These are phyloP conservation scores for Leccinum incarnatum DNA, from an alignment of 768 basidiomycete species.

Conservation along the genomic window DNA sequence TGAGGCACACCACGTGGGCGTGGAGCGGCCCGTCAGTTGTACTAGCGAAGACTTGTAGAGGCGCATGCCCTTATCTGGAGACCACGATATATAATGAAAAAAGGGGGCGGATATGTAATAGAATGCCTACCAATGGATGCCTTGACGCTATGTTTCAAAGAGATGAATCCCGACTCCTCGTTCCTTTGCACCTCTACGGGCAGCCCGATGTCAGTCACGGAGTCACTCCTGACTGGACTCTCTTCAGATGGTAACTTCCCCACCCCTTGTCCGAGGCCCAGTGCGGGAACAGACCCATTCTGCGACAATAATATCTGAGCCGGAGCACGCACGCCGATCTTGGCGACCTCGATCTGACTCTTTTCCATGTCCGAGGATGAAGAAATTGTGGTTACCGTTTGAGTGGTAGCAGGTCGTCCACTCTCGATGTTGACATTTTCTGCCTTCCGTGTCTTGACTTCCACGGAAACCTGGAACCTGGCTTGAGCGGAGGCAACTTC, in stretches of 20 bases:
- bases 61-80: slow-evolving; percentile 64
- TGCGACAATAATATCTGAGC: slow-evolving; percentile 28
- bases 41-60: slow-evolving; percentile 64
- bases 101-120: slow-evolving; percentile 1
- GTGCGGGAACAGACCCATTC: slow-evolving; percentile 22
- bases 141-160: slow-evolving; percentile 69
- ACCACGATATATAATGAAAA: not conserved
- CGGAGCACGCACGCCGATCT: slow-evolving; percentile 26
- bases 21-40: slow-evolving; percentile 34
- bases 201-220: slow-evolving; percentile 23
- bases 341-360: slow-evolving; percentile 31
- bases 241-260: slow-evolving; percentile 10
- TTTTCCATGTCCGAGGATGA: slow-evolving; percentile 24
- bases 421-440: not conserved
- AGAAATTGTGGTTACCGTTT: slow-evolving; percentile 15
- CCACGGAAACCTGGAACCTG: slow-evolving; percentile 1
- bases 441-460: slow-evolving; percentile 3
- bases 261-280: slow-evolving; percentile 9
- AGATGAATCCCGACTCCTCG: slow-evolving; percentile 41
- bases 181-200: slow-evolving; percentile 24
- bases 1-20: slow-evolving; percentile 27
- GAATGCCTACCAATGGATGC: slow-evolving; percentile 62
- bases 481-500: slow-evolving; percentile 16
- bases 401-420: slow-evolving; percentile 8
- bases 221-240: slow-evolving; percentile 6